Evolutionary conservation across 768 basidiomycete species (phyloP).

Genomic region (Serpula lacrymans): DNA sequence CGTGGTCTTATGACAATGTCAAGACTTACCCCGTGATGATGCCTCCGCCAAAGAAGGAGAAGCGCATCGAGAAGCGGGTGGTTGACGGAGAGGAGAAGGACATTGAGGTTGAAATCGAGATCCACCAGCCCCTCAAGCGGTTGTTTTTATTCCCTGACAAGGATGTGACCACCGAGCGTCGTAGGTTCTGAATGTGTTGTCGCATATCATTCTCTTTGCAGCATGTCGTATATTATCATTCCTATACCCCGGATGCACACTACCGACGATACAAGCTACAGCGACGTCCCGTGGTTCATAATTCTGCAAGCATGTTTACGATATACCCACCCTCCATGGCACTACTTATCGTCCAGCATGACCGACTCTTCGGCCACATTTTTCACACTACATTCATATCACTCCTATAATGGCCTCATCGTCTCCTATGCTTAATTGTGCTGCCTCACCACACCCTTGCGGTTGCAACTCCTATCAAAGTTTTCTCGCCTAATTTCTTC

Average conservation of each 20-base stretch:
- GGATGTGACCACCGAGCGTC: slow-evolving; percentile 25
- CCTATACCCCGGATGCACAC: slow-evolving; percentile 29
- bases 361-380: slow-evolving; percentile 13
- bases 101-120: slow-evolving; percentile 51
- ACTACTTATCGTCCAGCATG: slow-evolving; percentile 23
- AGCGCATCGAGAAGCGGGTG: slow-evolving; percentile 45
- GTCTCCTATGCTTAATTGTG: slow-evolving; percentile 30
- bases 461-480: too few relatives aligned
- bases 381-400: slow-evolving; percentile 23
- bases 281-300: slow-evolving; percentile 25
- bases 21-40: slow-evolving; percentile 64
- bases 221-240: slow-evolving; percentile 14
- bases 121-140: slow-evolving; percentile 53
- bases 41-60: slow-evolving; percentile 53
- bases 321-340: slow-evolving; percentile 28
- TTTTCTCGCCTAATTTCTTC: slow-evolving; percentile 14
- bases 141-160: slow-evolving; percentile 68
- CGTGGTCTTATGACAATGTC: slow-evolving; percentile 76
- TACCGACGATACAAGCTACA: slow-evolving; percentile 19
- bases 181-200: slow-evolving; percentile 20
- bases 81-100: slow-evolving; percentile 49
- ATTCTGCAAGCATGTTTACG: slow-evolving; percentile 24
- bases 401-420: slow-evolving; percentile 22
- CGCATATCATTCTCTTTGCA: slow-evolving; percentile 2
- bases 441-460: slow-evolving; percentile 16